Evolutionary conservation across 1,284 basidiomycete genomes (phyloP), one percentile per base, ranked within the genome.

Genomic region (Chalciporus sp.): DNA sequence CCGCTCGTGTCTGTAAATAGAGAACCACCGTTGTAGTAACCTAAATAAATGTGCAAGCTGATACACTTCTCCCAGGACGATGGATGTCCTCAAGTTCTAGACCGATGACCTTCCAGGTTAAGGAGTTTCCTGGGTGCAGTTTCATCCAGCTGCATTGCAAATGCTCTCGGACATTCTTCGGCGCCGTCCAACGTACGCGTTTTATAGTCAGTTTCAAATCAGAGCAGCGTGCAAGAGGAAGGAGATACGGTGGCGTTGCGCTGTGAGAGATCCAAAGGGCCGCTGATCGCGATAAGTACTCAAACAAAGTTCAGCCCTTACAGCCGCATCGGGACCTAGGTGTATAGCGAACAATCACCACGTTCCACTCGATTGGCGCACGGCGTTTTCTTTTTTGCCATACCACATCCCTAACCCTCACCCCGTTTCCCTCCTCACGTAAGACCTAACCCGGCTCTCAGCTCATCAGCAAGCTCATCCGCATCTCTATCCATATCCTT

Each of bases 361-460:
- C 31, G 33, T 16, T 35, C 14, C 33, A 35, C 7, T 29, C 33
- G 14, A 16, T 16, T 35, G 3, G 12, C 14, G 9, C 12, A n/a
- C 23, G 7, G 33, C 33, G 14, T 35, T n/a, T n/a, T n/a, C n/a
- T n/a, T n/a, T n/a, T n/a, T n/a, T n/a, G n/a, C n/a, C n/a, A 9
- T 27, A 31, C 37, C 37, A 12, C 17, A 20, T 37, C 14, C 16
- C 9, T 37, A 20, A 40, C 33, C 5, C n/a, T 3, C 19, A n/a
- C 26, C n/a, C 42, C 35, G 23, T 14, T 39, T 19, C 35, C 29
- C 3, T 35, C 11, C 41, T 58, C 72, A 81, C 56, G 68, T 68
- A 58, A 76, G 75, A 45, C 83, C 78, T 47, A 83, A 57, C 11
- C 81, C 78, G 1, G 75, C 75, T 61, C 78, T 80, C 26, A 84